Evolutionary conservation across 192 early-diverging fungal species (phyloP), one percentile per base, ranked within the genome.

Genomic region (Gamsiella multidivaricata): DNA sequence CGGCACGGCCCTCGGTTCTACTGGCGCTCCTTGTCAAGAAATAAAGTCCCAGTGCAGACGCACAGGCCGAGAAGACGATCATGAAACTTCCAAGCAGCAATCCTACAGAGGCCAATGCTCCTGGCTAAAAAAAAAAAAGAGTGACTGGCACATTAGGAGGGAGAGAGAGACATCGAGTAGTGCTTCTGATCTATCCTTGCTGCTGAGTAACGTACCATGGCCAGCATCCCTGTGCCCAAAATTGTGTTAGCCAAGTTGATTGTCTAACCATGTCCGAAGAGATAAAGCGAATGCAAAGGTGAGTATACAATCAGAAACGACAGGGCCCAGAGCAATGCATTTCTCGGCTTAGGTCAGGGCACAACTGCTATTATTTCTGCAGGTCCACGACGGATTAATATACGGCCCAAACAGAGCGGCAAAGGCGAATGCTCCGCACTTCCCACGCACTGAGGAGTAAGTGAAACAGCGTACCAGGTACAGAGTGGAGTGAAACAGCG

Each of bases 191-290:
- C 11, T 29, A 26, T 59, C 9, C 18, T 25, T 29, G 15, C 26
- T 41, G 33, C 22, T 18, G 51, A 6, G 23, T n/a, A 56, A 59
- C 80, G 47, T 85, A 92, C 91, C 97, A 99, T 97, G 34, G 96
- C 97, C 26, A 99, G 83, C 95, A 98, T 97, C 5, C 96, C 98
- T 45, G 92, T 90, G n/a, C 97, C 97, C 11, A 98, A 82, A 71
- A 99, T 97, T 0, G 97, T 99, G 69, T 99, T 99, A 39, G 92
- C 87, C 36, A 99, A 83, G 72, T 98, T 99, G 56, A 95, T 87
- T 9, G 74, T 64, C 74, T 78, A 78, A 54, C 42, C 22, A 54
- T 28, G 29, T 59, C 43, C 22, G 42, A 33, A 39, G 1, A 36
- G 53, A 23, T 43, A 29, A 43, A 32, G 41, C n/a, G 33, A 42